Conservation (phyloP, 768 basidiomycete genomes). For the Suillus placidus region DNA sequence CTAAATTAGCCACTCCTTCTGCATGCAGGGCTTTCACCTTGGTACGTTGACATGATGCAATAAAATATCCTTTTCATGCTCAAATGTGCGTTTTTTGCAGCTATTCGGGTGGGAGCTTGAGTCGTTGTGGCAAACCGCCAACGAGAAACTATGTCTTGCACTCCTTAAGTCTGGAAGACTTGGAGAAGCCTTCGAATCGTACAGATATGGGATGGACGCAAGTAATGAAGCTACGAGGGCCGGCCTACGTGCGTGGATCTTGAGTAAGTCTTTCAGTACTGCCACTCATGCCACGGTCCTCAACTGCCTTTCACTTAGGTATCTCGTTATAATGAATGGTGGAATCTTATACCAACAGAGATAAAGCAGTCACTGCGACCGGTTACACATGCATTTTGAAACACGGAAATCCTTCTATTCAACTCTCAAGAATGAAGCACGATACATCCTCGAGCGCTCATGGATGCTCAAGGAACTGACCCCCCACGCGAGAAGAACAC, state of each 20-base stretch:
- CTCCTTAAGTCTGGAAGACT: not conserved
- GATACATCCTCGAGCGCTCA: not conserved
- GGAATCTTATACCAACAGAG: not conserved
- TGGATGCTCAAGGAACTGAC: no score
- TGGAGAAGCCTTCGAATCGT: not conserved
- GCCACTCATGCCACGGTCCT: not conserved
- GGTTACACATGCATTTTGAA: not conserved
- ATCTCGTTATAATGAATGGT: not conserved
- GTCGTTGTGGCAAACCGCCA: not conserved
- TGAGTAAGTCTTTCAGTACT: not conserved
- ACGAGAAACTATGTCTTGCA: not conserved
- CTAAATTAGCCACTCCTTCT: not conserved
- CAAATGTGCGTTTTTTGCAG: not conserved
- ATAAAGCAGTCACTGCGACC: not conserved
- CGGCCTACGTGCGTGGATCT: not conserved
- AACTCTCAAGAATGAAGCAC: not conserved
- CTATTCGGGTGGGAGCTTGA: not conserved
- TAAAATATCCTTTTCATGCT: not conserved
- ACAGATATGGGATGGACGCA: not conserved
- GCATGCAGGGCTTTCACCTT: not conserved
- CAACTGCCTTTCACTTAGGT: not conserved
- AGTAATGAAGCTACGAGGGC: not conserved
- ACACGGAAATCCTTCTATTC: not conserved
- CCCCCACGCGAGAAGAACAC: no score
- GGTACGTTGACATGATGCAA: not conserved